Conservation (phyloP, 2,329 filamentous ascomycete species). For the Aquanectria penicillioides region DNA sequence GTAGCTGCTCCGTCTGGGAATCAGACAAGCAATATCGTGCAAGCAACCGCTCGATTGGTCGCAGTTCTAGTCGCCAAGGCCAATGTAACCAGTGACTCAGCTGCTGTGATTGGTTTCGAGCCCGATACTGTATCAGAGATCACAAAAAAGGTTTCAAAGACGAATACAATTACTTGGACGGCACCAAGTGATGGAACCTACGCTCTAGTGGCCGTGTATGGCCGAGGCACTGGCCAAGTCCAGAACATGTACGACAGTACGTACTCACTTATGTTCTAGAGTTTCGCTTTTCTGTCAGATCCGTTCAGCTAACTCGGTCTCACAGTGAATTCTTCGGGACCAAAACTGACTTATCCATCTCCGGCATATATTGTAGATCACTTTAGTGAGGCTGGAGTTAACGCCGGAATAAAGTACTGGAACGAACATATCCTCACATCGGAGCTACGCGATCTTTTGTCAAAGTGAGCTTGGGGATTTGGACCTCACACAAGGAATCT, state of each 20-base stretch:
- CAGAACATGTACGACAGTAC: conserved; percentile 2
- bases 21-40: not conserved
- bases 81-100: not conserved
- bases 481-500: too few relatives aligned
- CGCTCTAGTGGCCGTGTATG: not conserved
- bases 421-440: not conserved
- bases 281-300: not conserved
- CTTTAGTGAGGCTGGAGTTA: not conserved
- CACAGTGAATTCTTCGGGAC: not conserved
- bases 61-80: not conserved
- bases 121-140: not conserved
- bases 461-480: not conserved
- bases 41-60: not conserved
- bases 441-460: not conserved
- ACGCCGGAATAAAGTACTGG: not conserved
- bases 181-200: not conserved
- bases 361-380: not conserved
- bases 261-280: too few relatives aligned
- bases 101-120: not conserved
- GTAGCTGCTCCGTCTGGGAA: not conserved
- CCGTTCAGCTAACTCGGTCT: not conserved
- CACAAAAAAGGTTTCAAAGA: not conserved
- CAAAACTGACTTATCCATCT: not conserved
- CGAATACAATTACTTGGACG: not conserved
- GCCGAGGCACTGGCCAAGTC: not conserved